Percentiles rank a stretch among this genome's conserved stretches.
phyloP scores from a whole-genome alignment of 768 basidiomycete species.

The Tricholoma saponaceum region DNA sequence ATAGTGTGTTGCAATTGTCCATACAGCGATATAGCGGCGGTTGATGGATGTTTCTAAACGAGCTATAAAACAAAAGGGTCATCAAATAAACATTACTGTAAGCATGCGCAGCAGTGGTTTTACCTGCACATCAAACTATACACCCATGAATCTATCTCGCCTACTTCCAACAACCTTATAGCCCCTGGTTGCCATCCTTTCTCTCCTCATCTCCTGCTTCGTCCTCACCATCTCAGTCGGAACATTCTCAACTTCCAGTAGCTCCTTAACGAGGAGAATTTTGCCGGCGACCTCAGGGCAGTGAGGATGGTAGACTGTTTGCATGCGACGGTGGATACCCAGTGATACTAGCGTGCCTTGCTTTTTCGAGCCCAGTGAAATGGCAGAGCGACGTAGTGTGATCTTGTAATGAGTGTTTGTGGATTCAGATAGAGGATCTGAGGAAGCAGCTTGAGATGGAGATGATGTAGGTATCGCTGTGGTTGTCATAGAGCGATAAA shows the following conservation, averaged over 20 bases:
- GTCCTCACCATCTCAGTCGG: slow-evolving; percentile 57
- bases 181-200: slow-evolving; percentile 64
- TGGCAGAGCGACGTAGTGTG: slow-evolving; percentile 83
- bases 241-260: slow-evolving; percentile 1
- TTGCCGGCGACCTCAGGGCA: slow-evolving; percentile 76
- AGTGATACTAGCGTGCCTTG: slow-evolving; percentile 77
- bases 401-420: slow-evolving; percentile 78
- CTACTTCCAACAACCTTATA: slow-evolving; percentile 52
- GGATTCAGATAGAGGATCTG: slow-evolving; percentile 15
- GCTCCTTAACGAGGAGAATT: slow-evolving; percentile 34
- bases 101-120: too few species aligned
- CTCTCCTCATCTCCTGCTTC: slow-evolving; percentile 62
- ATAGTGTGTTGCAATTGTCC: too few species aligned
- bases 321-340: slow-evolving; percentile 77
- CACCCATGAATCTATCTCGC: slow-evolving; percentile 27
- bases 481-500: neutral
- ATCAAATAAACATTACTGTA: too few species aligned
- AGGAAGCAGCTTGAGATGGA: neutral
- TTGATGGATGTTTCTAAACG: too few species aligned
- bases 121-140: slow-evolving; percentile 7
- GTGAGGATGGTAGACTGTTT: slow-evolving; percentile 80
- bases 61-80: too few species aligned
- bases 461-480: neutral
- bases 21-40: too few species aligned
- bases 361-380: slow-evolving; percentile 65